These are phyloP conservation scores for Chaetoceros muelleri DNA, from an alignment of 108 stramenopile genomes.

Conservation along the genomic window DNA sequence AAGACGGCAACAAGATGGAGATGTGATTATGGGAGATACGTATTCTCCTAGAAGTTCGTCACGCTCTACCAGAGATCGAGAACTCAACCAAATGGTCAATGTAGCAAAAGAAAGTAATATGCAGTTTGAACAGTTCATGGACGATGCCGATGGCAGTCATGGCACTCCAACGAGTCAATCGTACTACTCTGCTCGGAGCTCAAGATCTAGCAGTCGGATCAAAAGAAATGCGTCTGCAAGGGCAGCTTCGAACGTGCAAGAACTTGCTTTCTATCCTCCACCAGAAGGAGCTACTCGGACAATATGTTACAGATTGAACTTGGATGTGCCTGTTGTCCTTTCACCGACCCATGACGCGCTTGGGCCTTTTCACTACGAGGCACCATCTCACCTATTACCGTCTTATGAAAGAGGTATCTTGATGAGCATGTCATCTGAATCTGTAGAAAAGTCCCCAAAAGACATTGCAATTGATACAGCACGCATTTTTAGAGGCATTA, in stretches of 20 bases:
- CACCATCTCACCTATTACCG: conserved; percentile 11
- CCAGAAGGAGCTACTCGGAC: conserved; percentile 38
- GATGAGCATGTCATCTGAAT: conserved; percentile 30
- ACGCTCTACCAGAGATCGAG: too few relatives aligned
- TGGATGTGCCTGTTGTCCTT: conserved; percentile 19
- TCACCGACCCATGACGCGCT: conserved; percentile 5
- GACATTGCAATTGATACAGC: conserved; percentile 70
- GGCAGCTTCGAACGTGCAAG: too few relatives aligned
- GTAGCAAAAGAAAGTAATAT: not conserved
- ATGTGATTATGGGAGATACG: not conserved
- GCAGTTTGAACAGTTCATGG: not conserved
- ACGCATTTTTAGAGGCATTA: conserved; percentile 75
- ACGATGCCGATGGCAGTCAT: not conserved
- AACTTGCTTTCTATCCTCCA: conserved; percentile 20
- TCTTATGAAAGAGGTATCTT: conserved; percentile 1
- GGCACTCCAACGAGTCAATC: not conserved
- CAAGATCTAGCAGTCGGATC: not conserved
- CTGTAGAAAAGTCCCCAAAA: conserved; percentile 11
- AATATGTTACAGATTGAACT: conserved; percentile 73
- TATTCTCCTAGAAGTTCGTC: not conserved
- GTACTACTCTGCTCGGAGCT: not conserved
- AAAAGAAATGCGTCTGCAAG: not conserved
- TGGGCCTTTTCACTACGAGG: conserved; percentile 30
- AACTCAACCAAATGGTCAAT: not conserved
- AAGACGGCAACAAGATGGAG: not conserved